Conservation (phyloP, 192 early-diverging fungal genomes). For the Umbelopsis sp. region DNA sequence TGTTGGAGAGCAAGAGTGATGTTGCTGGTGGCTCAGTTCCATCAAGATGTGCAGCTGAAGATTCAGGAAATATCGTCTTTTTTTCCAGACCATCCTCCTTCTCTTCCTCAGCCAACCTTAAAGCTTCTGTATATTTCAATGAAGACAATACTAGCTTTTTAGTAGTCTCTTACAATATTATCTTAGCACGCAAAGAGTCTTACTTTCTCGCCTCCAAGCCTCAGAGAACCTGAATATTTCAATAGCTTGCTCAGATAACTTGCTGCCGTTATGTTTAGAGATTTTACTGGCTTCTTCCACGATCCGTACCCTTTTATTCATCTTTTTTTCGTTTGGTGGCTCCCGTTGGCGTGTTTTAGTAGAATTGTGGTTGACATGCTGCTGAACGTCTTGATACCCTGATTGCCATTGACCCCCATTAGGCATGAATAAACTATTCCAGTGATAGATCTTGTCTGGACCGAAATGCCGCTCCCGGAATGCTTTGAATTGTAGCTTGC, state of each 20-base stretch:
- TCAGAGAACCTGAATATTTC: constrained; percentile 35
- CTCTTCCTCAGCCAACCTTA: not conserved
- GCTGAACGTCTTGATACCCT: not conserved
- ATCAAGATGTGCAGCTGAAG: not conserved
- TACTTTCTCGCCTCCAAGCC: constrained; percentile 27
- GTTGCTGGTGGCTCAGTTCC: not conserved
- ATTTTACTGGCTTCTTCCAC: not conserved
- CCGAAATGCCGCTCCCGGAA: constrained; percentile 29
- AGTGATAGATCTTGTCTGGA: constrained; percentile 18
- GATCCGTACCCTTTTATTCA: not conserved
- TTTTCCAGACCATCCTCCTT: not conserved
- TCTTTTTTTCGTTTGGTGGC: constrained; percentile 4
- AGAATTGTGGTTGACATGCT: not conserved
- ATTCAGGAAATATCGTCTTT: constrained; percentile 1
- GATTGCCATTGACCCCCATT: not conserved
- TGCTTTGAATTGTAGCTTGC: constrained; percentile 21
- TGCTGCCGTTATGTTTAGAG: not conserved
- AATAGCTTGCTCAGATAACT: constrained; percentile 25
- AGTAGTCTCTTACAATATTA: not conserved
- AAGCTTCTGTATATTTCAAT: not conserved
- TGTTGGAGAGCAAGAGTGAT: not conserved
- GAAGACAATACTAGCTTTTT: not conserved
- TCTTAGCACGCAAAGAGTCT: not conserved
- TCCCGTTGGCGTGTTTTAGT: not conserved
- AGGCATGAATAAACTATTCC: constrained; percentile 7